Evolutionary conservation across 2,329 filamentous ascomycete genomes (phyloP), one percentile per base, ranked within the genome.

Genomic region (Hortaea sp.): DNA sequence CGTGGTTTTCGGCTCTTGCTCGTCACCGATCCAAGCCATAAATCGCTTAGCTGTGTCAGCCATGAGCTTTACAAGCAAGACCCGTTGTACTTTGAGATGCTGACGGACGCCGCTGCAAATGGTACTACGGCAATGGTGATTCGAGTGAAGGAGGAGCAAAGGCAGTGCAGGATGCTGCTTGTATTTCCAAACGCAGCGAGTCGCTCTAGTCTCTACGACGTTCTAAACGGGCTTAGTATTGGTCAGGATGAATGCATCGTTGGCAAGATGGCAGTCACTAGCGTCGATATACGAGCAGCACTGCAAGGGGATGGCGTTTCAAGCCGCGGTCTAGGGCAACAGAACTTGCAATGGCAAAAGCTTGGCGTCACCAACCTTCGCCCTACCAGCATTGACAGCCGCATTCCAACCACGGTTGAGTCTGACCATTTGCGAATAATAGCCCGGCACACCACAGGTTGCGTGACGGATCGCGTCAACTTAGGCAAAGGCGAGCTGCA

Each of bases 381-480:
- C 55, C 76, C 78, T 43, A 66, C 69, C 34, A 69, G 67, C n/a
- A 61, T 68, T 7, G 75, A 79, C 12, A 69, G 76, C 35, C 79
- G 80, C 31, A 70, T 74, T 31, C 72, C 79, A 1, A 76, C 78
- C 2, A 87, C 84, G 0, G 81, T 94, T 29, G 73, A 89, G 44
- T 86, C 87, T 0, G 84, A 92, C 57, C 78, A 77, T 55, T 69
- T 95, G 50, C 79, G 88, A 29, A 74, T 94, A 12, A 76, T 94
- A 44, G 73, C 86, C 30, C 81, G 88, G 41, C 60, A 84, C 53
- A 78, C 84, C 50, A 80, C 82, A 54, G 86, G 88, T 42, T 86
- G 82, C 38, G 71, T 94, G 11, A 87, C 85, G 1, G 89, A 95
- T 66, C 79, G 88, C 34, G 74, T 95, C 59, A 94, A 94, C 55